Conservation (phyloP, 345 rosid genomes). For the Eutrema japonicum region DNA sequence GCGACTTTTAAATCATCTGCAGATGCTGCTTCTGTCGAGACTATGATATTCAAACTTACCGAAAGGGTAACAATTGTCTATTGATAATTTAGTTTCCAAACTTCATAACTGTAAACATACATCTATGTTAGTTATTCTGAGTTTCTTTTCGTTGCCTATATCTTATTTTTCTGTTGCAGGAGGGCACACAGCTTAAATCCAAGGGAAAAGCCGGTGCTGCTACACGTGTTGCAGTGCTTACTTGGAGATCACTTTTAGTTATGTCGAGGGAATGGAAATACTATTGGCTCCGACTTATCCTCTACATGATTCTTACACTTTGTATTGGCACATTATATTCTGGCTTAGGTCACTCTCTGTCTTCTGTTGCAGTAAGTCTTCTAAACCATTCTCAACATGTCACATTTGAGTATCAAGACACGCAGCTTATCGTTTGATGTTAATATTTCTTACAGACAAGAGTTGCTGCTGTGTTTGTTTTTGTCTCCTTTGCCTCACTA, state of each 20-base stretch:
- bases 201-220: conserved; percentile 82
- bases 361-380: conserved; percentile 86
- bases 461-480: conserved; percentile 83
- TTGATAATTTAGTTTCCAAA: neutral
- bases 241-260: conserved; percentile 92
- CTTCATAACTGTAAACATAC: neutral
- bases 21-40: conserved; percentile 90
- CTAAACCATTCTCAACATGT: conserved; percentile 21
- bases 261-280: conserved; percentile 99
- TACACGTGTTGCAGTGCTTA: conserved; percentile 85
- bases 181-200: conserved; percentile 89
- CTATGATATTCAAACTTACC: conserved; percentile 75
- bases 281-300: conserved; percentile 95
- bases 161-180: conserved; percentile 54
- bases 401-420: conserved; percentile 4
- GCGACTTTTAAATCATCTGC: conserved; percentile 92
- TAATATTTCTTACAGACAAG: conserved; percentile 63
- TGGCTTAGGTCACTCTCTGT: conserved; percentile 88
- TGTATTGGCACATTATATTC: conserved; percentile 85
- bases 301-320: conserved; percentile 79
- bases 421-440: neutral
- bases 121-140: conserved; percentile 7
- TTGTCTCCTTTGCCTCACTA: conserved; percentile 86
- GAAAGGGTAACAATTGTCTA: conserved; percentile 60
- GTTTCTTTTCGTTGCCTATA: neutral